phyloP scores from a whole-genome alignment of 148 eudicot genomes.

The Fagopyrum esculentum region DNA sequence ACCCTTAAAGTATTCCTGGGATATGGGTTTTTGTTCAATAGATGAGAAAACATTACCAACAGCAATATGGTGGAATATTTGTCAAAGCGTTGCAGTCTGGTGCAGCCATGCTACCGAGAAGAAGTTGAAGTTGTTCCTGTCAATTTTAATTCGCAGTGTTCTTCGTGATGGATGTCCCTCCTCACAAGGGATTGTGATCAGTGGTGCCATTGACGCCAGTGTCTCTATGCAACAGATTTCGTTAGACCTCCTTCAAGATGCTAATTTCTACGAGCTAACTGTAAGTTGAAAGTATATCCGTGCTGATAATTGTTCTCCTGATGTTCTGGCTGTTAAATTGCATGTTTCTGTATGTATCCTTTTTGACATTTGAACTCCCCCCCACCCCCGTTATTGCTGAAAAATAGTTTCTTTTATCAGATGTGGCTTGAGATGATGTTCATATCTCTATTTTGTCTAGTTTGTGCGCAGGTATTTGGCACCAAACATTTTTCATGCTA shows the following conservation, averaged over 20 bases:
- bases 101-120: slow-evolving; percentile 57
- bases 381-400: too few species aligned
- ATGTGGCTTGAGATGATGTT: slow-evolving; percentile 16
- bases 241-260: slow-evolving; percentile 50
- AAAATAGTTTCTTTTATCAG: too few species aligned
- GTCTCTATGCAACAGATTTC: slow-evolving; percentile 48
- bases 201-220: too few species aligned
- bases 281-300: slow-evolving; percentile 36
- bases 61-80: slow-evolving; percentile 74
- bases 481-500: slow-evolving; percentile 42
- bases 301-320: background rate
- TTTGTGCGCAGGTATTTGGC: slow-evolving; percentile 76
- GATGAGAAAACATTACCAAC: slow-evolving; percentile 49
- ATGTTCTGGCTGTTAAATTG: background rate
- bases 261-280: slow-evolving; percentile 60
- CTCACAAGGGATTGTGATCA: slow-evolving; percentile 20
- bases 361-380: too few species aligned
- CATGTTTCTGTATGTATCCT: background rate
- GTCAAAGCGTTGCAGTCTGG: slow-evolving; percentile 76
- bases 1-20: slow-evolving; percentile 30
- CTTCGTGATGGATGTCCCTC: slow-evolving; percentile 23
- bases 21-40: slow-evolving; percentile 49
- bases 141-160: slow-evolving; percentile 34
- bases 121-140: slow-evolving; percentile 57
- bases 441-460: slow-evolving; percentile 39